A percentile compares a stretch with the other conserved stretches of the same genome.
phyloP scores from a whole-genome alignment of 306 rosid species.

The Astragalus glycyphyllos region DNA sequence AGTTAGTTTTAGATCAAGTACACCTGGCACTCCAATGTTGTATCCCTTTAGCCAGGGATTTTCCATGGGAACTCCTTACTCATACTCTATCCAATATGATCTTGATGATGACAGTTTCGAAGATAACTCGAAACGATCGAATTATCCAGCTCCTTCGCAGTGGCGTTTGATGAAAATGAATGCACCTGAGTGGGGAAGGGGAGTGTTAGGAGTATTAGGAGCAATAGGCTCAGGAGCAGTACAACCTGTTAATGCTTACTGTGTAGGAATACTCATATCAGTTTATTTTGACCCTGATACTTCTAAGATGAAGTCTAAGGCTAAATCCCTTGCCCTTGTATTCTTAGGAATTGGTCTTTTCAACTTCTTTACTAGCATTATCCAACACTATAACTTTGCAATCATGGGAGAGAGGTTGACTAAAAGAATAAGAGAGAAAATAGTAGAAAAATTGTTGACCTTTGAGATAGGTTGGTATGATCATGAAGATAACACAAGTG shows the following conservation, averaged over 20 bases:
- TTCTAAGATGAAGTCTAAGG: slow-evolving; percentile 58
- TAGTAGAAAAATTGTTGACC: slow-evolving; percentile 70
- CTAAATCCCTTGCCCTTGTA: slow-evolving; percentile 61
- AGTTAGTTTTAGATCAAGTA: slow-evolving; percentile 63
- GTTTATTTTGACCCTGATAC: slow-evolving; percentile 63
- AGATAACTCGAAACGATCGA: slow-evolving; percentile 47
- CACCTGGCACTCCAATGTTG: slow-evolving; percentile 55
- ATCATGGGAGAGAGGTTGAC: slow-evolving; percentile 88
- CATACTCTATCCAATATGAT: slow-evolving; percentile 68
- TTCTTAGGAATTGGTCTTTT: slow-evolving; percentile 81
- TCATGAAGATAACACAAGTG: slow-evolving; percentile 84
- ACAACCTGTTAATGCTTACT: slow-evolving; percentile 82
- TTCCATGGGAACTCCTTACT: slow-evolving; percentile 84
- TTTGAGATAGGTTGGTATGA: slow-evolving; percentile 94
- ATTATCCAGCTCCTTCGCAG: slow-evolving; percentile 70
- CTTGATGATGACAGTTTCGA: slow-evolving; percentile 64
- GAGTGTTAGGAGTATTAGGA: slow-evolving; percentile 79
- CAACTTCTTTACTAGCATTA: slow-evolving; percentile 73
- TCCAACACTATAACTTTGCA: slow-evolving; percentile 83
- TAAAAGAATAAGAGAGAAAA: slow-evolving; percentile 74
- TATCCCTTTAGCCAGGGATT: slow-evolving; percentile 65
- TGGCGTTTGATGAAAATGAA: slow-evolving; percentile 79
- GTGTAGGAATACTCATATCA: slow-evolving; percentile 76
- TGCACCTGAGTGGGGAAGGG: slow-evolving; percentile 80
- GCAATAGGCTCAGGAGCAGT: slow-evolving; percentile 90